These are phyloP conservation scores for Cystofilobasidium capitatum DNA, from an alignment of 768 basidiomycete genomes.

Conservation along the genomic window DNA sequence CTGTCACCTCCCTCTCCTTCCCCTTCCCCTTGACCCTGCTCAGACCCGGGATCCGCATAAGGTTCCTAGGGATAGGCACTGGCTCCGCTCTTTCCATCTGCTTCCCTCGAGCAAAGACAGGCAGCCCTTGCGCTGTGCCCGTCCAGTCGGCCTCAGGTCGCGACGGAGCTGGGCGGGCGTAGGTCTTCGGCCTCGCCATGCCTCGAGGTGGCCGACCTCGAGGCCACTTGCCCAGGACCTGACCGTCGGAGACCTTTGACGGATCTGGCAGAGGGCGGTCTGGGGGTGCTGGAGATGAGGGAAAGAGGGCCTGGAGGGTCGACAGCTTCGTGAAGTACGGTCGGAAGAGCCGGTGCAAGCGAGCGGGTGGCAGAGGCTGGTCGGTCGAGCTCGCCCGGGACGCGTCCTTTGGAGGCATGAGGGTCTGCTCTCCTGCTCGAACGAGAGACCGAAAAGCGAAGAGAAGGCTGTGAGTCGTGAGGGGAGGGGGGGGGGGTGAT, in stretches of 20 bases:
- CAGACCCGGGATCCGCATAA: not conserved
- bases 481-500: not conserved
- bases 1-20: not conserved
- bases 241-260: not conserved
- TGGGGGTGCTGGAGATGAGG: not conserved
- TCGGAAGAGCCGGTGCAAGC: conserved; percentile 14
- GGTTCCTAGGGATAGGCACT: conserved; percentile 1
- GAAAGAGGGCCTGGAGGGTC: conserved; percentile 8
- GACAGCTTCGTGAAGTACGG: conserved; percentile 12
- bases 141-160: not conserved
- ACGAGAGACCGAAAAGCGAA: not conserved
- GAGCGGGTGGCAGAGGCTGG: conserved; percentile 4
- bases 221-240: no score
- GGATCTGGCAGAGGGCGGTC: not conserved
- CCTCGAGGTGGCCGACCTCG: no score
- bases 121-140: conserved; percentile 5
- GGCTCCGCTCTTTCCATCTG: conserved; percentile 3
- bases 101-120: conserved; percentile 5
- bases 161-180: not conserved
- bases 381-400: not conserved
- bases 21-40: not conserved
- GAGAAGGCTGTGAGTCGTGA: not conserved
- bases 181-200: not conserved
- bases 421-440: no score
- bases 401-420: not conserved